A percentile compares a stretch with the other conserved stretches of the same genome.
phyloP scores from a whole-genome alignment of 495 filamentous ascomycete genomes.

The Neurospora hispaniola region DNA sequence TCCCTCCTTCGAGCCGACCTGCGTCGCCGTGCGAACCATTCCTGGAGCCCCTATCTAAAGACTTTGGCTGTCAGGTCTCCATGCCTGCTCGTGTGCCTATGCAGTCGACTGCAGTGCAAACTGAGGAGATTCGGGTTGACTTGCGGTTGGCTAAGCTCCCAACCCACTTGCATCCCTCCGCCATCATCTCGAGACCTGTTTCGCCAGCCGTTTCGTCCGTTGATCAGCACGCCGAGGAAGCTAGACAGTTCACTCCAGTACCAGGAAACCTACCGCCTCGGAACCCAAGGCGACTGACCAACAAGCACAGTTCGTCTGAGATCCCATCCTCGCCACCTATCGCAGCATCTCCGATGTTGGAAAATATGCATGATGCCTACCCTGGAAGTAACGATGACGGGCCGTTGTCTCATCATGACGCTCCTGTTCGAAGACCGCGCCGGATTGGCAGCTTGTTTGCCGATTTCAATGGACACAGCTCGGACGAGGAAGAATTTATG shows the following conservation, averaged over 20 bases:
- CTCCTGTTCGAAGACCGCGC: conserved; percentile 55
- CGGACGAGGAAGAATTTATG: conserved; percentile 46
- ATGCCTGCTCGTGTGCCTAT: conserved; percentile 34
- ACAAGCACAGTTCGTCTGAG: conserved; percentile 34
- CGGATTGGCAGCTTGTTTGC: conserved; percentile 78
- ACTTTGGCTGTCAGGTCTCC: conserved; percentile 45
- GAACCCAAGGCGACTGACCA: conserved; percentile 40
- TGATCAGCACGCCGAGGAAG: conserved; percentile 23
- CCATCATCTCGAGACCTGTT: conserved; percentile 47
- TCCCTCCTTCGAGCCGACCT: conserved; percentile 44
- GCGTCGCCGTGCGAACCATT: conserved; percentile 42
- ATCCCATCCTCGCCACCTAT: conserved; percentile 38
- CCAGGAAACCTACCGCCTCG: conserved; percentile 41
- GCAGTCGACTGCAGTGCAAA: conserved; percentile 70
- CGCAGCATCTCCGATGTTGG: conserved; percentile 8
- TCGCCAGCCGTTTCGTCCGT: conserved; percentile 28
- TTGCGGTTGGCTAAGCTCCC: conserved; percentile 62
- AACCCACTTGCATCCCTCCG: conserved; percentile 65
- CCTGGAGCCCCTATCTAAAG: conserved; percentile 44
- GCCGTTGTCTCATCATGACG: conserved; percentile 51
- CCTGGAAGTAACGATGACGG: conserved; percentile 79
- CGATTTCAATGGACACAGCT: conserved; percentile 55
- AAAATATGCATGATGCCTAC: conserved; percentile 53
- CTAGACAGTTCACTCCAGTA: conserved; percentile 36
- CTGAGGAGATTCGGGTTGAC: conserved; percentile 76